Conservation (phyloP, 2,329 filamentous ascomycete genomes). For the Diaporthe sp. region DNA sequence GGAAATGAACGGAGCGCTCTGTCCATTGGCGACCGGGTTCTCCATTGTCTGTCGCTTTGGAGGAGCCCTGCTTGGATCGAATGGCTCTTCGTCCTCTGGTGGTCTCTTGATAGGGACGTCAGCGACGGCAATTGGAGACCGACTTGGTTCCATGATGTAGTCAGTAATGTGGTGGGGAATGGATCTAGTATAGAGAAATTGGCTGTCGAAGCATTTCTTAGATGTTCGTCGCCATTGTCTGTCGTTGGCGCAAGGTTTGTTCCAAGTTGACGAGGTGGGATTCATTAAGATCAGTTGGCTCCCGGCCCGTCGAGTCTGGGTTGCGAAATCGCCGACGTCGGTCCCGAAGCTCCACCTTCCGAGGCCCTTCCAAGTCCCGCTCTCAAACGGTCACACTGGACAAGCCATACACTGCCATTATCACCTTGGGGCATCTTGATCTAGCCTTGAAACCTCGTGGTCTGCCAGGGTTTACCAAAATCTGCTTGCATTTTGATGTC, state of each 20-base stretch:
- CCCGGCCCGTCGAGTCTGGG: neutral
- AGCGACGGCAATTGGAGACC: neutral
- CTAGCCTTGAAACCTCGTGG: neutral
- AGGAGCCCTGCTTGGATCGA: conserved; percentile 16
- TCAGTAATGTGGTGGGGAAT: neutral
- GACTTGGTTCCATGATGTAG: neutral
- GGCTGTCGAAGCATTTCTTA: neutral
- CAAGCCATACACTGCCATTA: too few species aligned
- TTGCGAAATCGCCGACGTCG: conserved; percentile 9
- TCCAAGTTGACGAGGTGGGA: conserved; percentile 16
- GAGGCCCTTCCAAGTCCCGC: neutral
- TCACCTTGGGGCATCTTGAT: too few species aligned
- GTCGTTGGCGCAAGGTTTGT: conserved; percentile 13
- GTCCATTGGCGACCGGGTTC: neutral
- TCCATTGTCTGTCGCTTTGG: conserved; percentile 20
- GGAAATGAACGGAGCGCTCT: neutral
- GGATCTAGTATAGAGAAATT: accelerated
- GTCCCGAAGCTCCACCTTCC: conserved; percentile 12
- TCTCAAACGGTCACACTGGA: neutral
- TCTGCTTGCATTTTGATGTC: neutral
- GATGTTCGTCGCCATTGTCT: neutral
- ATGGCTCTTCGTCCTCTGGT: conserved; percentile 36
- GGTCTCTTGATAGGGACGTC: conserved; percentile 42
- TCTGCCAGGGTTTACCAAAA: neutral
- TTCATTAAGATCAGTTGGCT: neutral